phyloP scores from a whole-genome alignment of 179 eudicot genomes.

The Heliamphora pulchella region DNA sequence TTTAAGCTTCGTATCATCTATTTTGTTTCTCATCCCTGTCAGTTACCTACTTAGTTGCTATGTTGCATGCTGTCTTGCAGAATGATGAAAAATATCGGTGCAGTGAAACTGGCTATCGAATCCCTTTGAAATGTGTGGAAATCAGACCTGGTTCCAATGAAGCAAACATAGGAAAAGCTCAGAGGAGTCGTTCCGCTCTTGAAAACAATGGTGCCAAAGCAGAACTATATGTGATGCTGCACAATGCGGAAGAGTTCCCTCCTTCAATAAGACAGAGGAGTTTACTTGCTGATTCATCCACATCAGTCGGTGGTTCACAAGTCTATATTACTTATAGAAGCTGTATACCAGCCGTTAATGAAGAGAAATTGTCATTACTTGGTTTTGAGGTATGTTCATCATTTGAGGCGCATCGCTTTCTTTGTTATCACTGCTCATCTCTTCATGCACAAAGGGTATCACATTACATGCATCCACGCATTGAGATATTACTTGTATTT shows the following conservation, averaged over 20 bases:
- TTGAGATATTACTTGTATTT: neutral
- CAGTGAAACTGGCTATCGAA: slow-evolving; percentile 96
- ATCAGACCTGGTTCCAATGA: slow-evolving; percentile 31
- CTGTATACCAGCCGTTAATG: slow-evolving; percentile 66
- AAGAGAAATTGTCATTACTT: slow-evolving; percentile 70
- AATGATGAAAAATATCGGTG: slow-evolving; percentile 69
- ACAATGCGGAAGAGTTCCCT: slow-evolving; percentile 18
- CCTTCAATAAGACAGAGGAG: slow-evolving; percentile 30
- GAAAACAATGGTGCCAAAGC: slow-evolving; percentile 25
- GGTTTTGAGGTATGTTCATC: slow-evolving; percentile 75
- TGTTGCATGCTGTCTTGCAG: slow-evolving; percentile 32
- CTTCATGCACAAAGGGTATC: neutral
- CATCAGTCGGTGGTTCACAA: slow-evolving; percentile 29
- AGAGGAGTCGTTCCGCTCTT: slow-evolving; percentile 33
- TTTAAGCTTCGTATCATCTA: neutral
- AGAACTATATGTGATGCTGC: slow-evolving; percentile 17
- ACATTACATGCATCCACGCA: too few species aligned
- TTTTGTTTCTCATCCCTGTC: slow-evolving; percentile 1
- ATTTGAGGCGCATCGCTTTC: neutral
- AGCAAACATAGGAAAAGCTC: slow-evolving; percentile 22
- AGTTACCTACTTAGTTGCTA: slow-evolving; percentile 3
- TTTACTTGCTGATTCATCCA: slow-evolving; percentile 38
- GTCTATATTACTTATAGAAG: slow-evolving; percentile 71
- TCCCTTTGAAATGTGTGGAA: slow-evolving; percentile 66
- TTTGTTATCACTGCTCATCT: neutral